Evolutionary conservation across 768 basidiomycete genomes (phyloP).

Genomic region (Lentinula sp.): DNA sequence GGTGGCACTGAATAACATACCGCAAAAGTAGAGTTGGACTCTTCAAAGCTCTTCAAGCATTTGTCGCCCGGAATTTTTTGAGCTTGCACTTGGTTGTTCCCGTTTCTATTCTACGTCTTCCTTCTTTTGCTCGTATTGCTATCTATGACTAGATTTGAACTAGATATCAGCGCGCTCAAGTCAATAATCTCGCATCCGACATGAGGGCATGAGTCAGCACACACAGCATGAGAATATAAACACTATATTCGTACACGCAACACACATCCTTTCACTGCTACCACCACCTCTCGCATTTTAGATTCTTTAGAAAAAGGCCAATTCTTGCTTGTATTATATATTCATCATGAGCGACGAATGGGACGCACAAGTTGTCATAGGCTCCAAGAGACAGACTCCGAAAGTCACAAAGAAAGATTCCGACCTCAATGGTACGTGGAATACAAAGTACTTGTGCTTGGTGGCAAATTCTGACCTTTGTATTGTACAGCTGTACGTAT

Average conservation of each 20-base stretch:
- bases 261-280: background rate
- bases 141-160: too few species aligned
- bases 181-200: background rate
- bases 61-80: too few species aligned
- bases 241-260: background rate
- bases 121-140: background rate
- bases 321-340: background rate
- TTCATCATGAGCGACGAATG: constrained; percentile 45
- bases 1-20: too few species aligned
- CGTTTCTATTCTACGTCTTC: too few species aligned
- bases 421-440: constrained; percentile 48
- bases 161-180: background rate
- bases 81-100: too few species aligned
- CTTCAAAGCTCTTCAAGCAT: too few species aligned
- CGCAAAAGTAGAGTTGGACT: too few species aligned
- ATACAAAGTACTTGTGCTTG: background rate
- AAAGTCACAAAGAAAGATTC: constrained; percentile 59
- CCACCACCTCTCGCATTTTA: constrained; percentile 1
- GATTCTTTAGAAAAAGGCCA: background rate
- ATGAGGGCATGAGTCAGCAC: constrained; percentile 2
- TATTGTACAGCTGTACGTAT: constrained; percentile 45
- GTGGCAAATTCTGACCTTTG: constrained; percentile 12
- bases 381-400: constrained; percentile 53
- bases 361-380: constrained; percentile 72
- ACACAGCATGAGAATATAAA: background rate